A percentile compares a stretch with the other conserved stretches of the same genome.
Conservation (phyloP, 2,329 filamentous ascomycete genomes). For the Arthrobotrys iridis region DNA sequence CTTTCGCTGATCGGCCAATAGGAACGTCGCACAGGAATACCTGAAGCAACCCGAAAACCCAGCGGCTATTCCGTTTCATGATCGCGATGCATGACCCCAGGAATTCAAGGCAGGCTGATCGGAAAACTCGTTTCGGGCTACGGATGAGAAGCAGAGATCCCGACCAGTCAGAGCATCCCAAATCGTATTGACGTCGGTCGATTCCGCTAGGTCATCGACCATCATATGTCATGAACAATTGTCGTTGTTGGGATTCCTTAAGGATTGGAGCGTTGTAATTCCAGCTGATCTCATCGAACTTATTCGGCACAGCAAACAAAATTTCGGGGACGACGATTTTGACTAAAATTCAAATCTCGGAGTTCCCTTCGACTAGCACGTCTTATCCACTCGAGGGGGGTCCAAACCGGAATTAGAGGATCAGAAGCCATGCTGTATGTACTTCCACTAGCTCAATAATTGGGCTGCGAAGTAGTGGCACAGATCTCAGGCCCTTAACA, state of each 20-base stretch:
- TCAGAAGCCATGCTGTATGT: not conserved
- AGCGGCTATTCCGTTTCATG: not conserved
- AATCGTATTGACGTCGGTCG: too few relatives aligned
- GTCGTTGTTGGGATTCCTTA: too few relatives aligned
- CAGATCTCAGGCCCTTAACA: constrained; percentile 8
- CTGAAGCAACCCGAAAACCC: not conserved
- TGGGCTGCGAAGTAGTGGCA: not conserved
- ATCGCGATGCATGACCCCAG: too few relatives aligned
- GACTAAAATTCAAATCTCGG: not conserved
- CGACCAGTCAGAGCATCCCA: too few relatives aligned
- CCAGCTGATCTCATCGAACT: not conserved
- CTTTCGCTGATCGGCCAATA: constrained; percentile 1
- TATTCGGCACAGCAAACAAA: not conserved
- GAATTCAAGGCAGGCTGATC: too few relatives aligned
- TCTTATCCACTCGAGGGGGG: too few relatives aligned
- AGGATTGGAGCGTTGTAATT: not conserved
- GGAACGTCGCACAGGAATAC: constrained; percentile 4
- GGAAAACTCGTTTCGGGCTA: not conserved
- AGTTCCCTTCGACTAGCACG: not conserved
- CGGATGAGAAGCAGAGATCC: not conserved
- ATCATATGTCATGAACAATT: too few relatives aligned
- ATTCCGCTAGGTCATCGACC: too few relatives aligned
- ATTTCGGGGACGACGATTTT: not conserved
- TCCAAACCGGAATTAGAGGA: not conserved
- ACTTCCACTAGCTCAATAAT: not conserved